Evolutionary conservation across 2,329 filamentous ascomycete species (phyloP).

Genomic region (Ploettnerulaceae sp.): DNA sequence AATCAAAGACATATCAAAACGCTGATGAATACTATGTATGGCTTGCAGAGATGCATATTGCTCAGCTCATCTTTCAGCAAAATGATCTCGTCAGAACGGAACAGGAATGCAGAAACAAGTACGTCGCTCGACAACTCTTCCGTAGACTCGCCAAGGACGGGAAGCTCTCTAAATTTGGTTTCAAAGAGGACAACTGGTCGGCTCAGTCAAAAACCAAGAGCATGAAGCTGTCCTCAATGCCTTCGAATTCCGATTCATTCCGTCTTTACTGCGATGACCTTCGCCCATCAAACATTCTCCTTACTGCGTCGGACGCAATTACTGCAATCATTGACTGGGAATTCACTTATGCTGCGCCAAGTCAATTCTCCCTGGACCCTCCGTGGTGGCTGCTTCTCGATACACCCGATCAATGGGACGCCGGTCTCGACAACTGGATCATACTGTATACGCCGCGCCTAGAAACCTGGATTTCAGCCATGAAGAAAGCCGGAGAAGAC

Average conservation of each 20-base stretch:
- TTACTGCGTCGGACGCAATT: slow-evolving; percentile 30
- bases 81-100: slow-evolving; percentile 37
- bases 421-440: slow-evolving; percentile 33
- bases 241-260: slow-evolving; percentile 16
- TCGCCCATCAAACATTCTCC: slow-evolving; percentile 33
- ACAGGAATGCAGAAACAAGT: slow-evolving; percentile 41
- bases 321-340: slow-evolving; percentile 41
- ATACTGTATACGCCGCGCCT: slow-evolving; percentile 34
- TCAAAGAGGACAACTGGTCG: slow-evolving; percentile 32
- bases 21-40: slow-evolving; percentile 15
- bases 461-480: slow-evolving; percentile 32
- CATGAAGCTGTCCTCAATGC: slow-evolving; percentile 10
- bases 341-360: slow-evolving; percentile 35
- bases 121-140: slow-evolving; percentile 37
- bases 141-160: slow-evolving; percentile 32
- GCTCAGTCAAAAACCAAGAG: slow-evolving; percentile 22
- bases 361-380: slow-evolving; percentile 34
- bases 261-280: slow-evolving; percentile 36
- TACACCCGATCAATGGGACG: slow-evolving; percentile 33
- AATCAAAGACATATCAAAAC: slow-evolving; percentile 12
- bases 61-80: slow-evolving; percentile 39
- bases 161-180: slow-evolving; percentile 20
- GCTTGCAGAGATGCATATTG: slow-evolving; percentile 34
- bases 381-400: slow-evolving; percentile 39
- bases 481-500: slow-evolving; percentile 32